These are phyloP conservation scores for Phytophthora multivora DNA, from an alignment of 352 stramenopile genomes.

Conservation along the genomic window DNA sequence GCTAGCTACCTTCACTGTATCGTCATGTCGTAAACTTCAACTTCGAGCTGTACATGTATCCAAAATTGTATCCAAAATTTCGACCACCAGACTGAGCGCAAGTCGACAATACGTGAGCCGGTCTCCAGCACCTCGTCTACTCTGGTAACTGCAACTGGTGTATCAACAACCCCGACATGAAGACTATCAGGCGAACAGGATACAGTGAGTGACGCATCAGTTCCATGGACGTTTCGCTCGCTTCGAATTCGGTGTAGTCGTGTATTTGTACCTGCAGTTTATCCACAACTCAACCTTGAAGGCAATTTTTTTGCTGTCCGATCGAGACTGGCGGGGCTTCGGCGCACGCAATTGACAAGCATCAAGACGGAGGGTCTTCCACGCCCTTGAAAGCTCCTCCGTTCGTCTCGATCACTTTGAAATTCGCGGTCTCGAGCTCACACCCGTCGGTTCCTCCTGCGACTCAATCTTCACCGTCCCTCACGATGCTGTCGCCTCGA, in stretches of 20 bases:
- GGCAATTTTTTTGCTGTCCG: conserved; percentile 17
- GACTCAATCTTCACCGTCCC: conserved; percentile 7
- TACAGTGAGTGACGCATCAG: conserved; percentile 9
- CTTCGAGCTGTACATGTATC: neutral
- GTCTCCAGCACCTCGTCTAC: neutral
- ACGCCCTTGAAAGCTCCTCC: neutral
- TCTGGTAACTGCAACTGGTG: neutral
- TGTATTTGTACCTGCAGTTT: neutral
- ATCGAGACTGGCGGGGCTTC: conserved; percentile 3
- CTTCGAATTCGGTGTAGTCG: conserved; percentile 8
- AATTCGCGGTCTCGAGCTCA: conserved; percentile 25
- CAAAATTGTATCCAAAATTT: no score
- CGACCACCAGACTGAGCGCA: neutral
- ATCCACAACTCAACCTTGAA: no score
- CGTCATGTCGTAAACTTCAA: conserved; percentile 5
- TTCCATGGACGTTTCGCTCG: conserved; percentile 15
- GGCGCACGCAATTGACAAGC: conserved; percentile 6
- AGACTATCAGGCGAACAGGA: neutral
- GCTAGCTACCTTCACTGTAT: neutral
- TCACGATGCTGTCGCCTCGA: conserved; percentile 13
- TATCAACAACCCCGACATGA: neutral
- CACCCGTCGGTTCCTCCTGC: neutral
- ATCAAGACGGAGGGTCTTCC: neutral
- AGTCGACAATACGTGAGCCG: neutral
- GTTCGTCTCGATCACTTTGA: conserved; percentile 19